Evolutionary conservation across 495 filamentous ascomycete species (phyloP).

Genomic region (Opeltia flavorubescens): DNA sequence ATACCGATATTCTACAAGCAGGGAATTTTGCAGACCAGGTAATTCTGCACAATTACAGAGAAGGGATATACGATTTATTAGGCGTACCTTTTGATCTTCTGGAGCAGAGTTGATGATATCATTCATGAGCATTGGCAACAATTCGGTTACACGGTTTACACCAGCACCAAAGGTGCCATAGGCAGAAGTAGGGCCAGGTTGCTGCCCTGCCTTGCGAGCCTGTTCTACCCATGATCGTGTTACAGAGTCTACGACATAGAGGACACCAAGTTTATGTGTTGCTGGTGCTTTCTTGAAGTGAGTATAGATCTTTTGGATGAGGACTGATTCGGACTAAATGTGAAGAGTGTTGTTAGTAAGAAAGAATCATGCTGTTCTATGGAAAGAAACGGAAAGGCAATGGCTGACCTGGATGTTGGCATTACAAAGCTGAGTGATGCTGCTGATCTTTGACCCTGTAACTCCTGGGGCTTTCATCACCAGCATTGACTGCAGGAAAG

Average conservation of each 20-base stretch:
- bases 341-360: slow-evolving; percentile 22
- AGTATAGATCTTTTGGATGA: slow-evolving; percentile 90
- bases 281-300: slow-evolving; percentile 92
- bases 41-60: neutral
- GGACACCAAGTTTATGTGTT: slow-evolving; percentile 94
- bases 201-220: slow-evolving; percentile 72
- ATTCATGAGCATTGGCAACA: slow-evolving; percentile 86
- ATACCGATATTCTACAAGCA: neutral
- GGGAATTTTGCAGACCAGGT: neutral
- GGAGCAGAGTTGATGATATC: slow-evolving; percentile 83
- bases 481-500: slow-evolving; percentile 80
- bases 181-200: slow-evolving; percentile 56
- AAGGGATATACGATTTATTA: neutral
- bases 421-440: slow-evolving; percentile 73
- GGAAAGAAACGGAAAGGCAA: neutral
- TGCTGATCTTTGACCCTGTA: slow-evolving; percentile 74
- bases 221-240: slow-evolving; percentile 96
- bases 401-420: slow-evolving; percentile 82
- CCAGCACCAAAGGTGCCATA: slow-evolving; percentile 92
- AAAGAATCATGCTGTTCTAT: neutral
- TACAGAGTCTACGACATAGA: slow-evolving; percentile 99
- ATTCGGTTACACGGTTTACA: slow-evolving; percentile 90
- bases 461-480: slow-evolving; percentile 84
- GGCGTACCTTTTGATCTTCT: slow-evolving; percentile 96
- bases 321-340: slow-evolving; percentile 75